Evolutionary conservation across 1,284 basidiomycete species (phyloP).

Genomic region (Takashimella koratensis): DNA sequence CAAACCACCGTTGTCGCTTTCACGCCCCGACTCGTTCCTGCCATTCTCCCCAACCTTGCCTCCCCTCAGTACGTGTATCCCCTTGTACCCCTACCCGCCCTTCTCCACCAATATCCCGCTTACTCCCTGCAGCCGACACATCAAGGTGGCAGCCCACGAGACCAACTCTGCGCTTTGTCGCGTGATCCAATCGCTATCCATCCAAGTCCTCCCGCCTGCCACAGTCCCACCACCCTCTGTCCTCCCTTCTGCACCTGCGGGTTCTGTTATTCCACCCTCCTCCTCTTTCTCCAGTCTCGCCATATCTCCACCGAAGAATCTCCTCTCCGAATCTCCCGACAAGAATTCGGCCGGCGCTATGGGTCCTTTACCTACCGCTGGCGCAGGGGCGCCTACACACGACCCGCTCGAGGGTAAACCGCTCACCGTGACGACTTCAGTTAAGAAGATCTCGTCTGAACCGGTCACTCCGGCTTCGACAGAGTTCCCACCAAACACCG

Average conservation of each 20-base stretch:
- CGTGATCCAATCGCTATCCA: slow-evolving; percentile 78
- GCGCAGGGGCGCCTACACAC: slow-evolving; percentile 4
- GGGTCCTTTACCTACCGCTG: slow-evolving; percentile 24
- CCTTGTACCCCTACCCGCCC: neutral
- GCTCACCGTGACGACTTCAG: neutral
- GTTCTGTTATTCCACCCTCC: slow-evolving; percentile 4
- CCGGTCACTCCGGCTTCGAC: slow-evolving; percentile 37
- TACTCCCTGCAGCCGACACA: slow-evolving; percentile 59
- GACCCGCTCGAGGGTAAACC: neutral
- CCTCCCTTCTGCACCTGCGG: neutral
- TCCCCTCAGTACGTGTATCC: slow-evolving; percentile 46
- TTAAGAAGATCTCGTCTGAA: slow-evolving; percentile 40
- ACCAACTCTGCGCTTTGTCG: slow-evolving; percentile 81
- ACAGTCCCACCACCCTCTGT: slow-evolving; percentile 9
- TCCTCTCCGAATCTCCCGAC: slow-evolving; percentile 15
- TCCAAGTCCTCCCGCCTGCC: slow-evolving; percentile 56
- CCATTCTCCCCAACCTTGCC: slow-evolving; percentile 89
- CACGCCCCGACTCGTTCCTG: slow-evolving; percentile 85
- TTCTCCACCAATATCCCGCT: neutral
- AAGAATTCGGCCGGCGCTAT: slow-evolving; percentile 10
- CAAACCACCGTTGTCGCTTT: slow-evolving; percentile 92
- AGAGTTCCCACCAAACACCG: slow-evolving; percentile 27
- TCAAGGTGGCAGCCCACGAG: slow-evolving; percentile 77
- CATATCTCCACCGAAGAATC: neutral
- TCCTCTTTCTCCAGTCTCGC: slow-evolving; percentile 1